A percentile compares a stretch with the other conserved stretches of the same genome.
Conservation (phyloP, 73 alveolate genomes). For the Paramecium tetraurelia region DNA sequence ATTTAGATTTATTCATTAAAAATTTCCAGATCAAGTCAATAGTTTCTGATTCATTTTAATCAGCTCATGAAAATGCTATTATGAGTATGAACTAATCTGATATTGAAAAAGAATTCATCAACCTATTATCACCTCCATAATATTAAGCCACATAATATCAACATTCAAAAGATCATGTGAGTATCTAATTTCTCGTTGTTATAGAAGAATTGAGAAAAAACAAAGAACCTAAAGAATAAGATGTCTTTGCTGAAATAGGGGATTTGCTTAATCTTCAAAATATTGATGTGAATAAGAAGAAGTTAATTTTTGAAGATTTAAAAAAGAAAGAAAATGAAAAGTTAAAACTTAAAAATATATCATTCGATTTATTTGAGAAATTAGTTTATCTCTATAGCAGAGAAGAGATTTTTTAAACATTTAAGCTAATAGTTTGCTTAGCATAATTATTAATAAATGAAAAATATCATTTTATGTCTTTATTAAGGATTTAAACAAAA, state of each 20-base stretch:
- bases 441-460: not conserved
- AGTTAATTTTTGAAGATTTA: not conserved
- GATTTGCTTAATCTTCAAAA: not conserved
- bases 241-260: not conserved
- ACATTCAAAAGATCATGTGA: not conserved
- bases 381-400: not conserved
- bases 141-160: not conserved
- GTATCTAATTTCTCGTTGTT: not conserved
- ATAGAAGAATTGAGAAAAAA: not conserved
- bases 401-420: not conserved
- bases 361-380: not conserved
- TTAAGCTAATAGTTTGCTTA: not conserved
- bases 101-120: not conserved
- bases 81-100: not conserved
- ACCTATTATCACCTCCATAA: not conserved
- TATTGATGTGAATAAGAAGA: too few species aligned
- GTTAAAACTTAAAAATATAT: too few species aligned
- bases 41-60: not conserved
- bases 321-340: not conserved
- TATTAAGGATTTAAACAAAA: not conserved
- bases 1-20: not conserved
- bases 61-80: not conserved
- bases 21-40: not conserved
- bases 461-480: not conserved
- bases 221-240: not conserved